A percentile compares a stretch with the other conserved stretches of the same genome.
phyloP scores from a whole-genome alignment of 306 rosid genomes.

The Ochetophila trinervis region DNA sequence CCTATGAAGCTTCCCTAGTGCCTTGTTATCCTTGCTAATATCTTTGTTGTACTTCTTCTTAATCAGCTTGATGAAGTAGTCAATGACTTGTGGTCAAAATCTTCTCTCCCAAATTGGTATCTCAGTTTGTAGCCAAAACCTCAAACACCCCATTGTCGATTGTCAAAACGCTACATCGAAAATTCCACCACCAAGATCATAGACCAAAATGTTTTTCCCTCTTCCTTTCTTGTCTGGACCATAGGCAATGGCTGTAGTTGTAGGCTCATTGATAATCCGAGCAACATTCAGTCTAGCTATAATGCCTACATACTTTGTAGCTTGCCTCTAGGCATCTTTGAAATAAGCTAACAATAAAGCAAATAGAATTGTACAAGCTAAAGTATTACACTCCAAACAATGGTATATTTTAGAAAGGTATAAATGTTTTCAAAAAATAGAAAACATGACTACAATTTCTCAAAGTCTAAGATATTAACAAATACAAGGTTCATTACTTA shows the following conservation, averaged over 20 bases:
- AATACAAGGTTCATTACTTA: too few species aligned
- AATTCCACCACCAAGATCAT: constrained; percentile 27
- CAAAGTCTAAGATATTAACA: too few species aligned
- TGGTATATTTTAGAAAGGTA: too few species aligned
- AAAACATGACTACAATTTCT: too few species aligned
- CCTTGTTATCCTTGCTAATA: constrained; percentile 5
- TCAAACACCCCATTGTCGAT: constrained; percentile 27
- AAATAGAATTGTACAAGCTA: neutral
- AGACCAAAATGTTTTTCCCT: constrained; percentile 19
- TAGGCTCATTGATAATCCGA: constrained; percentile 25
- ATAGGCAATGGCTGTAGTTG: constrained; percentile 29
- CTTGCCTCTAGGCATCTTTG: constrained; percentile 27
- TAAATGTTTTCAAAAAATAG: too few species aligned
- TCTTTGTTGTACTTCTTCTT: constrained; percentile 15
- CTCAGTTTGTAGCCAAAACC: constrained; percentile 23
- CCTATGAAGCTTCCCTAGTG: constrained; percentile 15
- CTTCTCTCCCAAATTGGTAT: constrained; percentile 24
- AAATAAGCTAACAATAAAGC: constrained; percentile 11
- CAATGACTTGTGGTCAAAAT: constrained; percentile 14
- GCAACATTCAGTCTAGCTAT: constrained; percentile 23
- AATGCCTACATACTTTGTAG: constrained; percentile 20
- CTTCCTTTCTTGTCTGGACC: constrained; percentile 18
- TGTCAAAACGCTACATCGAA: constrained; percentile 22
- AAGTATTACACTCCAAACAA: too few species aligned
- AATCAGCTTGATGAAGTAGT: constrained; percentile 13